Base-by-base conservation (phyloP, 352 stramenopile species). In the Pythium volutum region DNA sequence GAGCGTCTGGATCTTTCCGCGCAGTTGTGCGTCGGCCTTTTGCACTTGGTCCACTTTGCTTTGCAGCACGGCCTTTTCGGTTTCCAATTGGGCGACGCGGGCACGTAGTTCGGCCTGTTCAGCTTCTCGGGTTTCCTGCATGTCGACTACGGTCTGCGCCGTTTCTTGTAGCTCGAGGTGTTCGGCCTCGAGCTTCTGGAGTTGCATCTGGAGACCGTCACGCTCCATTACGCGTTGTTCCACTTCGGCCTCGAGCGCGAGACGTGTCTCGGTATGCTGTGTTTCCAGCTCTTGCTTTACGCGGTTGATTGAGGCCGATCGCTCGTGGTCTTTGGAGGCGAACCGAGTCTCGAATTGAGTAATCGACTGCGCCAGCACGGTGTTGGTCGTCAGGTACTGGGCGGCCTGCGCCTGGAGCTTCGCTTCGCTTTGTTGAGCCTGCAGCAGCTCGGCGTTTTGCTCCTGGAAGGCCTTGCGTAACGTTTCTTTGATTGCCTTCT, bases 301-400 rank as follows among this genome's bases (percentile, higher is more conserved):
- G 15, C 75, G 68, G 29, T 87, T 71, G 4, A 86, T 61, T 1
- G 63, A 59, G 6, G 68, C 76, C 18, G 74, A 67, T n/a, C 73
- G 74, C 36, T 84, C 74, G 45, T 87, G 73, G n/a, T 89, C 70
- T 62, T 85, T 88, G 49, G 48, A 74, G 26, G 79, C 67, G 42
- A 79, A 77, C 26, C 75, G 78, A 55, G 86, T 72, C 66, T 89
- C 81, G 49, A 91, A 75, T 52, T 93, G 81, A 6, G 79, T 67
- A 16, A 89, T 69, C 23, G 77, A 85, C 62, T 93, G 77, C 9
- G 75, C 79, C 43, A 93, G 56, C 42, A 86, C 81, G 0, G 81
- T 93, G 62, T 93, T 81, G 0, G 81, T 91, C 69, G 87, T 89
- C 55, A 91, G 81, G 62, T 91, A 89, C 39, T 81, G 76, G 16